Base-by-base conservation (phyloP, 2,329 filamentous ascomycete genomes). In the Fusarium xylarioides region DNA sequence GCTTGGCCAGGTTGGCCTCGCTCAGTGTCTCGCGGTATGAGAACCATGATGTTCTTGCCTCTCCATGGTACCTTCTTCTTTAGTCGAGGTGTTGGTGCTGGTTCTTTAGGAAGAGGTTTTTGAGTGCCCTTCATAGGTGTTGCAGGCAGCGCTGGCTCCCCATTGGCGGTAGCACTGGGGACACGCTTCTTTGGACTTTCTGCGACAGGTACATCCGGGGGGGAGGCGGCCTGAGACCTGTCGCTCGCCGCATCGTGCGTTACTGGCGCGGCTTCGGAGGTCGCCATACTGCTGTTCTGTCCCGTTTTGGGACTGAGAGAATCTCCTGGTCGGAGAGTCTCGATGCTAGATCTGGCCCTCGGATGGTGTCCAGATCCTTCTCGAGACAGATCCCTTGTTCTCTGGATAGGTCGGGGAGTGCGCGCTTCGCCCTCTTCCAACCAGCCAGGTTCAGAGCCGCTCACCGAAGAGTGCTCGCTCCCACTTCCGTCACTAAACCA, bases 401-500 rank as follows among this genome's bases (percentile, higher is more conserved):
- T 73, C 34, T 70, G 70, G 37, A 57, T 66, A 30, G 87, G 83
- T 75, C 83, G 85, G 14, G 87, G 87, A 10, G 88, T 89, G 56
- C 80, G 82, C 52, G 82, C 80, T 57, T 85, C 83, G 53, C 85
- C 81, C 73, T 87, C 85, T 74, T 87, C 86, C 66, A 86, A 79
- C 85, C 86, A 88, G 70, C 83, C 86, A 70, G 85, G 85, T 79
- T 87, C 83, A 76, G 90, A 91, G 88, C 89, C 87, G 86, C 90
- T 91, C 89, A 91, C 77, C 85, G 91, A 93, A 87, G 91, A 93
- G 85, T 89, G 89, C 85, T 94, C 92, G 80, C 92, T 94, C 77
- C 89, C 89, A 79, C 89, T 84, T 76, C 79, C 83, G 77, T 97
- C 94, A 80, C 93, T 97, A 74, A 95, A 87, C 94, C 94, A 97